Conservation (phyloP, 371 early-diverging fungal species). For the Funneliformis caledonium region DNA sequence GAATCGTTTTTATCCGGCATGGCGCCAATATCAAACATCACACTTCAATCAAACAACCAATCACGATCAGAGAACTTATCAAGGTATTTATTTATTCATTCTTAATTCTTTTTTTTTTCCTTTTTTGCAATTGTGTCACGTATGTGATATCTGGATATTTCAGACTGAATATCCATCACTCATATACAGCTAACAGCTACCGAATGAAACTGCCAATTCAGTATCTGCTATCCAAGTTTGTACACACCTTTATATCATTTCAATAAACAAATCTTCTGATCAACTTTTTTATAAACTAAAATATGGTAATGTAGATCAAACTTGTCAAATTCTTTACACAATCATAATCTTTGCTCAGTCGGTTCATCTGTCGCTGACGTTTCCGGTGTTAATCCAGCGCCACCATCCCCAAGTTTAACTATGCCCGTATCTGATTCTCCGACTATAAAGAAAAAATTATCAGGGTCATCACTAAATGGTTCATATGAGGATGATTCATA, state of each 20-base stretch:
- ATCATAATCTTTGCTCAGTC: background rate
- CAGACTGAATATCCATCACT: constrained; percentile 16
- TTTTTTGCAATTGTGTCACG: background rate
- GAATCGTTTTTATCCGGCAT: background rate
- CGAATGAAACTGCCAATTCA: background rate
- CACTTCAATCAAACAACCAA: background rate
- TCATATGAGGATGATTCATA: too few relatives aligned
- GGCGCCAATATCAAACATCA: background rate
- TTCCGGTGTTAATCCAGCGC: background rate
- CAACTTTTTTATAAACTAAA: background rate
- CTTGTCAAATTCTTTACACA: background rate
- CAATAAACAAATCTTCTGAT: background rate
- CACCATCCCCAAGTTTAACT: background rate
- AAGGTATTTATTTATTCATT: background rate
- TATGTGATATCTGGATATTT: background rate
- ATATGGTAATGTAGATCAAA: background rate
- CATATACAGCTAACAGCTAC: constrained; percentile 2
- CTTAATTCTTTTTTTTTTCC: background rate
- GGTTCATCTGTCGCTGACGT: background rate
- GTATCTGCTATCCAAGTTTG: constrained; percentile 5
- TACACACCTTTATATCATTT: background rate
- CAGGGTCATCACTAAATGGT: too few relatives aligned
- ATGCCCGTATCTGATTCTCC: too few relatives aligned
- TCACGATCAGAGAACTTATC: background rate
- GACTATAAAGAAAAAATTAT: too few relatives aligned